These are phyloP conservation scores for Leishmania tropica DNA, from an alignment of 208 protist genomes.

Conservation along the genomic window DNA sequence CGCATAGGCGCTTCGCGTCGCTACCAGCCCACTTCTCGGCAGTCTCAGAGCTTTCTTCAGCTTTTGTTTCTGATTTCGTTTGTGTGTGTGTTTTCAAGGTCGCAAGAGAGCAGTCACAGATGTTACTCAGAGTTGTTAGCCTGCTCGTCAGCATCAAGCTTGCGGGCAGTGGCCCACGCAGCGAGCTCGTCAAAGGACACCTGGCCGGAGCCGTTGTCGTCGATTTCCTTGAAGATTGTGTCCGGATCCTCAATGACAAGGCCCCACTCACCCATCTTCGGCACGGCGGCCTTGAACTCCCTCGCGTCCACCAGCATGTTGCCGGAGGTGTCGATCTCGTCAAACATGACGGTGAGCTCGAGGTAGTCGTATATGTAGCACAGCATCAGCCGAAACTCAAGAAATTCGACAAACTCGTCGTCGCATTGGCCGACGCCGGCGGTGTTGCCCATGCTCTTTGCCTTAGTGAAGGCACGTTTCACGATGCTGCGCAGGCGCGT, in stretches of 20 bases:
- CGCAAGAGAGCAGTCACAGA: neutral
- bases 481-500: slow-evolving; percentile 63
- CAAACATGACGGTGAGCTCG: slow-evolving; percentile 82
- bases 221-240: slow-evolving; percentile 74
- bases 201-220: slow-evolving; percentile 64
- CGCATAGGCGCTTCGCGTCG: neutral
- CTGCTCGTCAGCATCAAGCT: slow-evolving; percentile 35
- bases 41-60: neutral
- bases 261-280: slow-evolving; percentile 66
- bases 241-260: slow-evolving; percentile 53
- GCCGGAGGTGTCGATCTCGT: slow-evolving; percentile 78
- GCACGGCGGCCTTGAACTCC: slow-evolving; percentile 68
- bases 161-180: slow-evolving; percentile 51
- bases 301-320: slow-evolving; percentile 65
- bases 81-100: neutral
- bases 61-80: neutral
- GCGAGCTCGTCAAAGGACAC: slow-evolving; percentile 87
- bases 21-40: neutral
- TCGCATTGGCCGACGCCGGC: slow-evolving; percentile 27
- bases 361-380: slow-evolving; percentile 75
- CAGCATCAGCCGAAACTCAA: slow-evolving; percentile 84
- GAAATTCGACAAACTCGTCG: slow-evolving; percentile 59
- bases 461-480: slow-evolving; percentile 83
- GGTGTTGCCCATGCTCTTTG: slow-evolving; percentile 55
- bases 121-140: slow-evolving; percentile 5